phyloP scores from a whole-genome alignment of 306 rosid species.

The Heteromeles arbutifolia region DNA sequence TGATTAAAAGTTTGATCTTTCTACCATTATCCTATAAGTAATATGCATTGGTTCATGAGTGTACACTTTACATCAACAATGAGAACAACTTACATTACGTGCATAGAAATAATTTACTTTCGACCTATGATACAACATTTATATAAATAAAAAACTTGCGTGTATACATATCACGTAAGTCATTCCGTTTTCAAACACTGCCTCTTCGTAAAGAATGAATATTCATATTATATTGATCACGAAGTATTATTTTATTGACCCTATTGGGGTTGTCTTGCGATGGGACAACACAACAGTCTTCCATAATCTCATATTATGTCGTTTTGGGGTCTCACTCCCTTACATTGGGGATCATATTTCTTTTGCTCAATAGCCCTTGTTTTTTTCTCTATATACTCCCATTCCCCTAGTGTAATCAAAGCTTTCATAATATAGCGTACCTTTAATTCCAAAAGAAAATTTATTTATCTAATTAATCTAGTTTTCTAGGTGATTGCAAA shows the following conservation, averaged over 20 bases:
- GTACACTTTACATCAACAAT: too few species aligned
- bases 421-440: background rate
- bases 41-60: too few species aligned
- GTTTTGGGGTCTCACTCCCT: background rate
- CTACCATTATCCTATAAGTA: too few species aligned
- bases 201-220: background rate
- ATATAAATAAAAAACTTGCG: too few species aligned
- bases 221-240: background rate
- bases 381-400: background rate
- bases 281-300: constrained; percentile 8
- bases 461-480: background rate
- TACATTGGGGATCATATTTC: background rate
- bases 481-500: background rate
- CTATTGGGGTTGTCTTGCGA: background rate
- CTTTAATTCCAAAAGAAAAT: too few species aligned
- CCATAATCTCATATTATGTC: background rate
- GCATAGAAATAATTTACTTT: too few species aligned
- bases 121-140: too few species aligned
- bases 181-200: fast-evolving
- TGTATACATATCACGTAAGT: too few species aligned
- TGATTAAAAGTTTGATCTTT: too few species aligned
- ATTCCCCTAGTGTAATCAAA: background rate
- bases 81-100: too few species aligned
- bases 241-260: background rate
- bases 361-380: background rate